Base-by-base conservation (phyloP, 148 eudicot species). In the Selenicereus undatus region DNA sequence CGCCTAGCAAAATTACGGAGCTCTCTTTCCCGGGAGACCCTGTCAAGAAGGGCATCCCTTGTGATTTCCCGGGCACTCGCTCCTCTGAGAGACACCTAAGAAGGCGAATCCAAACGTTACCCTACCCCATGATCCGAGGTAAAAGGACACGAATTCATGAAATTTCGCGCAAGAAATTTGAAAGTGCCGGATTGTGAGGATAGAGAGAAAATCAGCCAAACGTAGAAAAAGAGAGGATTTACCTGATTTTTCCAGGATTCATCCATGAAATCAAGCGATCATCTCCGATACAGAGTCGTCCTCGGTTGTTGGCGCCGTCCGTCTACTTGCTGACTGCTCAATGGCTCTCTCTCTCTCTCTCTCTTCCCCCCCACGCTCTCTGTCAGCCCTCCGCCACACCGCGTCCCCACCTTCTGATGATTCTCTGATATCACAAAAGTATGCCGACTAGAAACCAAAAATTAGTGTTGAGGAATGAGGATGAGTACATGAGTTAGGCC, bases 21-120 rank as follows among this genome's bases (percentile, higher is more conserved):
- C 84, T 93, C 96, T 80, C 98, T 82, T 78, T 95, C 95, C 35
- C 88, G 93, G 32, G 92, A 86, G 79, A 95, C 96, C 82, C 81
- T 89, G 81, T 91, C 93, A 29, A 95, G 86, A 68, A 95, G 90
- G 3, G 90, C 96, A 71, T 87, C 90, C 83, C 97, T 87, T 8
- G 96, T 86, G n/a, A 95, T 93, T 85, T 93, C 98, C 85, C 82
- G 90, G 20, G 87, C 88, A 82, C 98, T 95, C 18, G 98, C 88
- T 80, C 98, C 98, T 66, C 98, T 88, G 56, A 95, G 83, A 21
- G 98, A 95, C 11, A 95, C 97, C 98, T 95, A 76, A 82, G 2
- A n/a, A 80, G 39, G 71, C 74, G 24, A 54, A 21, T 60, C 26
- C 35, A 45, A 52, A 68, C 7, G 36, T 9, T 39, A 39, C 5